Conservation (phyloP, 208 protist species). For the Leptomonas seymouri region DNA sequence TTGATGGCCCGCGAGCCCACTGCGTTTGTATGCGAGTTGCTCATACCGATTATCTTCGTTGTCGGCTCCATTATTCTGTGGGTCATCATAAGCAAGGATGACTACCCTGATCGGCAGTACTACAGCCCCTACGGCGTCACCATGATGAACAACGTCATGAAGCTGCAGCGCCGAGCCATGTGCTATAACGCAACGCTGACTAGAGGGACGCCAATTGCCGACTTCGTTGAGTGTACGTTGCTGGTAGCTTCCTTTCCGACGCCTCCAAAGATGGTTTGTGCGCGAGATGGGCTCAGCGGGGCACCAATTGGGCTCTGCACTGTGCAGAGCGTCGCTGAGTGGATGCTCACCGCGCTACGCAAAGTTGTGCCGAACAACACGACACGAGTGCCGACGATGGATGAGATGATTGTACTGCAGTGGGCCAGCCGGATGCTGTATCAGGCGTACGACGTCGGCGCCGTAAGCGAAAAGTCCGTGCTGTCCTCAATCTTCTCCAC, state of each 20-base stretch:
- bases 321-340: neutral
- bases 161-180: slow-evolving; percentile 17
- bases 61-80: slow-evolving; percentile 56
- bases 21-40: slow-evolving; percentile 50
- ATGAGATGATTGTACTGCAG: slow-evolving; percentile 54
- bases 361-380: slow-evolving; percentile 28
- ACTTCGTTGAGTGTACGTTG: slow-evolving; percentile 9
- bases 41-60: slow-evolving; percentile 72
- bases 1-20: slow-evolving; percentile 39
- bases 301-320: slow-evolving; percentile 39
- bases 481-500: slow-evolving; percentile 42
- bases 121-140: slow-evolving; percentile 21
- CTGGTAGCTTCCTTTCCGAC: neutral
- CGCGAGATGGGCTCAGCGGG: slow-evolving; percentile 19
- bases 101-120: slow-evolving; percentile 23
- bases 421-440: slow-evolving; percentile 49
- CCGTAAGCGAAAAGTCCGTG: slow-evolving; percentile 21
- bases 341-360: slow-evolving; percentile 17
- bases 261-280: slow-evolving; percentile 21
- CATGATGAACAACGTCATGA: slow-evolving; percentile 10
- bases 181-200: slow-evolving; percentile 42
- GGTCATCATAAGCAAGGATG: slow-evolving; percentile 45
- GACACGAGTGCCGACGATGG: slow-evolving; percentile 41
- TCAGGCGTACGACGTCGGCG: slow-evolving; percentile 20
- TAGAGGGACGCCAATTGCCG: slow-evolving; percentile 14